These are phyloP conservation scores for Helotiales sp. DNA, from an alignment of 2,329 filamentous ascomycete species.

Conservation along the genomic window DNA sequence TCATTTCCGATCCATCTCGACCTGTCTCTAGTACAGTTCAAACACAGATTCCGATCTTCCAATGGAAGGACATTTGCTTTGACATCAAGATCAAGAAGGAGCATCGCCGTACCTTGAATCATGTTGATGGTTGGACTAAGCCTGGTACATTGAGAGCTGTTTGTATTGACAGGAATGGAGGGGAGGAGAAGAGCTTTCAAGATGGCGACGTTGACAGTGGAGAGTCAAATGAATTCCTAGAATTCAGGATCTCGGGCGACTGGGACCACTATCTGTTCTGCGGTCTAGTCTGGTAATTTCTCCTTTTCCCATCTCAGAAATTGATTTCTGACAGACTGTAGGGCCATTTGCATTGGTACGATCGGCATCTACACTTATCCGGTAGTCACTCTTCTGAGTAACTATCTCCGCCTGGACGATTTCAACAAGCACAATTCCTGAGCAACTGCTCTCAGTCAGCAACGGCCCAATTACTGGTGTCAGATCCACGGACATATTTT, in stretches of 20 bases:
- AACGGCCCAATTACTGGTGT: neutral
- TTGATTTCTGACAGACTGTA: slow-evolving; percentile 39
- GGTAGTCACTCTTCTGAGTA: neutral
- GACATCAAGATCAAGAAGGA: too few species aligned
- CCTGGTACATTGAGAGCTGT: too few species aligned
- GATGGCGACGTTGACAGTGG: too few species aligned
- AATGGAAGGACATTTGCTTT: too few species aligned
- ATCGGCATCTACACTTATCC: slow-evolving; percentile 66
- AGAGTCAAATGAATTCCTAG: too few species aligned
- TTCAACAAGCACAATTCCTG: neutral
- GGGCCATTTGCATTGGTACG: slow-evolving; percentile 65
- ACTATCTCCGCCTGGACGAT: neutral
- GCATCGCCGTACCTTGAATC: too few species aligned
- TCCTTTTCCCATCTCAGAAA: neutral
- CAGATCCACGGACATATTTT: neutral
- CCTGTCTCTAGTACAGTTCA: too few species aligned
- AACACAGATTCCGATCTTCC: too few species aligned
- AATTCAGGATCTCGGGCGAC: slow-evolving; percentile 66
- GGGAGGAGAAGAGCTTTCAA: too few species aligned
- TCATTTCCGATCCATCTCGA: too few species aligned
- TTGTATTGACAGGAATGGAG: too few species aligned
- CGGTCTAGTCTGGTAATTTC: slow-evolving; percentile 66
- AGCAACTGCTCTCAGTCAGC: neutral
- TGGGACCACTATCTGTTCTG: slow-evolving; percentile 81
- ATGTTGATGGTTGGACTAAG: too few species aligned